Evolutionary conservation across 345 rosid genomes (phyloP).

Genomic region (Reutealis trisperma): DNA sequence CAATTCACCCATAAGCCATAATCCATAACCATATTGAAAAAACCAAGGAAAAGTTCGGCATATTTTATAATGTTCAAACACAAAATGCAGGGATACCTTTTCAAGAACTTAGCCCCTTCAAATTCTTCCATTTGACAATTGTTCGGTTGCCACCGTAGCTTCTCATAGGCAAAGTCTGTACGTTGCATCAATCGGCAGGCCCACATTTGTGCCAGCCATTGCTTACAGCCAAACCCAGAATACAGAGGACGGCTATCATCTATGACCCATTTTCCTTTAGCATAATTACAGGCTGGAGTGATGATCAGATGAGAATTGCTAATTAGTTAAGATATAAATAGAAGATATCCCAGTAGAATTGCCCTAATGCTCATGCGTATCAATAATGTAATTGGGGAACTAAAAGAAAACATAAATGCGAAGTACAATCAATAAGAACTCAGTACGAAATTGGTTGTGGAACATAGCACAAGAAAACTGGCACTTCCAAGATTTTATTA

Average conservation of each 20-base stretch:
- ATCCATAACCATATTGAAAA: slow-evolving; percentile 5
- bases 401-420: not conserved
- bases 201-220: slow-evolving; percentile 93
- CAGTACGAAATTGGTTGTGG: not conserved
- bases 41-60: not conserved
- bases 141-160: slow-evolving; percentile 80
- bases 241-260: slow-evolving; percentile 70
- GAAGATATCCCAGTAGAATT: not conserved
- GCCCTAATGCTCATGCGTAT: not conserved
- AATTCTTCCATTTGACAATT: slow-evolving; percentile 80
- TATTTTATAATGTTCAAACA: not conserved
- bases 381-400: slow-evolving; percentile 2
- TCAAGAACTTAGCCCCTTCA: slow-evolving; percentile 68
- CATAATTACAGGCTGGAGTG: slow-evolving; percentile 67
- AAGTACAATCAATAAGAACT: not conserved
- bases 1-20: not conserved
- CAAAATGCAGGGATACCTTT: slow-evolving; percentile 47
- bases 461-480: not conserved
- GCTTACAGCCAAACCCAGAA: slow-evolving; percentile 81
- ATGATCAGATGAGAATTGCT: slow-evolving; percentile 3
- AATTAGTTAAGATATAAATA: slow-evolving; percentile 10
- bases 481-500: not conserved
- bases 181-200: slow-evolving; percentile 91
- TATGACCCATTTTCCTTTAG: slow-evolving; percentile 90
- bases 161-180: slow-evolving; percentile 77